These are phyloP conservation scores for Thecaphora frezii DNA, from an alignment of 1,284 basidiomycete species.

Conservation along the genomic window DNA sequence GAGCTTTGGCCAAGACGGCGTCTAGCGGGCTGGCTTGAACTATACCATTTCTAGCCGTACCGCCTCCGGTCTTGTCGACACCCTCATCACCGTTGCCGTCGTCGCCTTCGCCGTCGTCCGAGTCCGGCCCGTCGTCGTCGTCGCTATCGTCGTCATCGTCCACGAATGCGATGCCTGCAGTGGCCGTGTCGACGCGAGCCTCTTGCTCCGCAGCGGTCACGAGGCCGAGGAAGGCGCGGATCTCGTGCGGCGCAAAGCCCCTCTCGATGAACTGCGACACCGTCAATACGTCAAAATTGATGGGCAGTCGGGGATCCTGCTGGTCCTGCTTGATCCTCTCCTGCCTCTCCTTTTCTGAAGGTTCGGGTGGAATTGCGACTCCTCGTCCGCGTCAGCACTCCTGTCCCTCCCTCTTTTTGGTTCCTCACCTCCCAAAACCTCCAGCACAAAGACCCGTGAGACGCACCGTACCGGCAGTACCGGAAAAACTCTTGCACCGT, in stretches of 20 bases:
- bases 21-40: not conserved
- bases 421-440: no score
- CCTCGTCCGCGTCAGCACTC: no score
- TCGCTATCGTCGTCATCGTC: not conserved
- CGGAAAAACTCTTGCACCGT: conserved; percentile 29
- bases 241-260: conserved; percentile 21
- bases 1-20: no score
- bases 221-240: conserved; percentile 3
- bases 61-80: no score
- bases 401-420: no score
- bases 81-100: not conserved
- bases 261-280: conserved; percentile 27
- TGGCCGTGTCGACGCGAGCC: no score
- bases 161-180: not conserved
- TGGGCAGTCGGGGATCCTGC: conserved; percentile 30
- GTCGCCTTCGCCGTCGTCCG: not conserved
- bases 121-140: not conserved
- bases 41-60: no score
- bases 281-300: conserved; percentile 26
- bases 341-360: conserved; percentile 30
- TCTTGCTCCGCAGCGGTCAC: not conserved
- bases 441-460: no score
- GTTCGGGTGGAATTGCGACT: no score
- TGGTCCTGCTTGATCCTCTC: conserved; percentile 38
- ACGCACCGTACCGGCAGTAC: conserved; percentile 16